Evolutionary conservation across 345 rosid genomes (phyloP).

Genomic region (sweet orange (Citrus sinensis)): DNA sequence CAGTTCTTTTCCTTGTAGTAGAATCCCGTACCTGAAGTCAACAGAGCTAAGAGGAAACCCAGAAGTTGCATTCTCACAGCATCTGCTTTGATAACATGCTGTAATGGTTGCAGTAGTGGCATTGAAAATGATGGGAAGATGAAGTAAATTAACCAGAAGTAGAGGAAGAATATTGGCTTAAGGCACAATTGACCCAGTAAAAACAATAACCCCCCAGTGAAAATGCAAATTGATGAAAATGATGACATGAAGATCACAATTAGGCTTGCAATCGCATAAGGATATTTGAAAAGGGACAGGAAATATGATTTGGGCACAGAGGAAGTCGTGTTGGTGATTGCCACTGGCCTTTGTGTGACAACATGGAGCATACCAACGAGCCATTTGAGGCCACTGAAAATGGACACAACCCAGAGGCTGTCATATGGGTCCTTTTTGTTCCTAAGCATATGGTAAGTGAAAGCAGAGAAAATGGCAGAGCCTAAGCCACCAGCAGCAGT

Average conservation of each 20-base stretch:
- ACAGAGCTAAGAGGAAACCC: constrained; percentile 39
- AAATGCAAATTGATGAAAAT: too few species aligned
- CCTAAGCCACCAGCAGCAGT: constrained; percentile 50
- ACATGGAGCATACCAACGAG: constrained; percentile 38
- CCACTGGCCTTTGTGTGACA: constrained; percentile 19
- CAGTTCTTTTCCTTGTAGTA: constrained; percentile 33
- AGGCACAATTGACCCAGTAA: too few species aligned
- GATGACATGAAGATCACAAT: constrained; percentile 40
- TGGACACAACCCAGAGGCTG: constrained; percentile 59
- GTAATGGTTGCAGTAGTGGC: constrained; percentile 44
- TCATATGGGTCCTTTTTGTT: constrained; percentile 16
- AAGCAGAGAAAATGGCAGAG: constrained; percentile 43
- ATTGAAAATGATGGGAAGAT: constrained; percentile 40
- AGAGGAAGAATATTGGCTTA: too few species aligned
- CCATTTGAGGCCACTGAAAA: constrained; percentile 62
- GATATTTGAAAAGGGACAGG: constrained; percentile 37
- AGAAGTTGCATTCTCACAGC: constrained; percentile 50
- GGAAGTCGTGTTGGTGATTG: not conserved
- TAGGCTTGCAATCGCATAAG: constrained; percentile 45
- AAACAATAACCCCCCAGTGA: too few species aligned
- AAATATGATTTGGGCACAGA: constrained; percentile 23
- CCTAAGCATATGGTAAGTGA: constrained; percentile 53
- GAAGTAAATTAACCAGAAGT: constrained; percentile 44
- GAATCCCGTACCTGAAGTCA: constrained; percentile 46
- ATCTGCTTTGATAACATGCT: constrained; percentile 30